Base-by-base conservation (phyloP, 148 eudicot species). In the Dianthus caryophyllus region DNA sequence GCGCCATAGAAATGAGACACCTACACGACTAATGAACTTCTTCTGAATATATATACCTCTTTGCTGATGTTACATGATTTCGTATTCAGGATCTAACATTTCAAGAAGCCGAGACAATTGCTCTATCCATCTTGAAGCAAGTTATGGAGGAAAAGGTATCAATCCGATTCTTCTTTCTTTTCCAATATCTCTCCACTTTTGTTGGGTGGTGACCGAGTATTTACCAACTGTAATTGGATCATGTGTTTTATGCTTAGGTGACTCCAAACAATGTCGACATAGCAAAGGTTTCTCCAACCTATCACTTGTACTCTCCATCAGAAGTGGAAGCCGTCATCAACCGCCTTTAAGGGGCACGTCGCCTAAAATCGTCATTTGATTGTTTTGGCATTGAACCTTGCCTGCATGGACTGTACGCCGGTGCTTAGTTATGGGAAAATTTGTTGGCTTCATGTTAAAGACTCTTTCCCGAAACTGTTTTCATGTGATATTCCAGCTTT, bases 61-160 rank as follows among this genome's bases (percentile, higher is more conserved):
- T n/a, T 59, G 9, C 24, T 2, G 58, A 11, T 56, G 31, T 41
- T 61, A 50, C 4, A 61, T 57, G 65, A 11, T 73, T 51, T 76
- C 71, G 75, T 26, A 41, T 14, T 38, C 71, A 95, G 99, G 96
- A 95, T 57, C 73, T 95, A 47, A 86, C 93, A 4, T 84, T 95
- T 6, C 70, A 74, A 58, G 99, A 95, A 83, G 99, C 99, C 58
- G 99, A 95, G 73, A 90, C 88, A 50, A 87, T 88, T 51, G 99
- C 99, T 22, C 97, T 95, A 58, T 95, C 99, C 58, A 90, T 88
- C 67, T 77, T 95, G 78, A 95, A 95, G 84, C 99, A 95, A 76
- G 99, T 95, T 51, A 95, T 95, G 99, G 99, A 95, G 72, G 97
- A 95, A 70, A 95, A 95, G 94, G 99, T 90, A 78, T 56, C 25